phyloP scores from a whole-genome alignment of 2,329 filamentous ascomycete species.

The Pestalotiopsis sp. region DNA sequence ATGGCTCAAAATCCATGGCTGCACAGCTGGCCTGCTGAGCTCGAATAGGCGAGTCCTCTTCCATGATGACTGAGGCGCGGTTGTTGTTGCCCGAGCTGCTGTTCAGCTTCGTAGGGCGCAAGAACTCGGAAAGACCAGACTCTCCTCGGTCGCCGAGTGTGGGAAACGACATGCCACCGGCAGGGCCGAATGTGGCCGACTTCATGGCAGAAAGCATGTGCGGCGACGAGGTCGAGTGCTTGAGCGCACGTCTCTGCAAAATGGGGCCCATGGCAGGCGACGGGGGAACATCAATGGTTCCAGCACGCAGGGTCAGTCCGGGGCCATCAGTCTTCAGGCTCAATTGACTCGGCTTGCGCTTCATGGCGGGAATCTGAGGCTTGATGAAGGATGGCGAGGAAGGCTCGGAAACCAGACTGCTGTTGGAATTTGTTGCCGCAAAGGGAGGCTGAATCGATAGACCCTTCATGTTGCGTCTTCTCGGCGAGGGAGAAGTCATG shows the following conservation, averaged over 20 bases:
- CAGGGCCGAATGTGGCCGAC: slow-evolving; percentile 62
- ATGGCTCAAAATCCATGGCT: slow-evolving; percentile 62
- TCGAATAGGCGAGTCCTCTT: slow-evolving; percentile 61
- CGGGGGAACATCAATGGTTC: slow-evolving; percentile 55
- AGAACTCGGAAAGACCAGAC: slow-evolving; percentile 60
- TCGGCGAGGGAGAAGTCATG: slow-evolving; percentile 70
- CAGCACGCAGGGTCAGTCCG: slow-evolving; percentile 42
- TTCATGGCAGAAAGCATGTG: slow-evolving; percentile 65
- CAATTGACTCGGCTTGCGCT: slow-evolving; percentile 76
- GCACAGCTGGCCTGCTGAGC: slow-evolving; percentile 64
- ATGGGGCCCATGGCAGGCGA: slow-evolving; percentile 62
- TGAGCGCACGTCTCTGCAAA: slow-evolving; percentile 63
- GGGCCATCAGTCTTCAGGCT: slow-evolving; percentile 74
- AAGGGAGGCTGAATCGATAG: slow-evolving; percentile 74
- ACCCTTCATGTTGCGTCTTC: slow-evolving; percentile 82
- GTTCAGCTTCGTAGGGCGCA: slow-evolving; percentile 53
- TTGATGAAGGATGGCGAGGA: slow-evolving; percentile 80
- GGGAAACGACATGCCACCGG: slow-evolving; percentile 66
- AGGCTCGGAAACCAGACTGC: slow-evolving; percentile 64
- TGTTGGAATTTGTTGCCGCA: slow-evolving; percentile 46
- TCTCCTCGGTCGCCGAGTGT: slow-evolving; percentile 63
- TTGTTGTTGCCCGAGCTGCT: slow-evolving; percentile 30
- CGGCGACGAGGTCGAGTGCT: slow-evolving; percentile 70
- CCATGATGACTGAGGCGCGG: slow-evolving; percentile 47
- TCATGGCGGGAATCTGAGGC: slow-evolving; percentile 71